Base-by-base conservation (phyloP, 2,329 filamentous ascomycete species). In the Cladosporium sphaerospermum region DNA sequence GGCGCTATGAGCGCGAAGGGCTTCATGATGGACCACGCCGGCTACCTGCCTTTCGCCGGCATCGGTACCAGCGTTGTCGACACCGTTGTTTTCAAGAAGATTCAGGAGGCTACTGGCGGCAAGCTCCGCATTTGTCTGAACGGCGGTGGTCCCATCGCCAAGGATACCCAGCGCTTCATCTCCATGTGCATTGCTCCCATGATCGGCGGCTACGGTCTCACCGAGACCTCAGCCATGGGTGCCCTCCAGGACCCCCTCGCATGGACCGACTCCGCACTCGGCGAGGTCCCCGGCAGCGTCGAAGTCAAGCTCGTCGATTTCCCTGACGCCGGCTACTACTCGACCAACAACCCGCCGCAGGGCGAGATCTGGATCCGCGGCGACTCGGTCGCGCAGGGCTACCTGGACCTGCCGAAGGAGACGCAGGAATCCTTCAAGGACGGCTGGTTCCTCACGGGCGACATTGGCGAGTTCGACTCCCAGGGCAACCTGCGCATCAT, bases 401-500 rank as follows among this genome's bases (percentile, higher is more conserved):
- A 97, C 73, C 91, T 85, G 67, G 78, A 95, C 56, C 88, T 96
- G 67, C 84, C 88, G 13, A 83, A 92, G 62, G 91, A 96, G 74
- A 96, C 89, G 36, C 70, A 75, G 64, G 86, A 86, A 67, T 79
- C 86, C 4, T 80, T 92, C 58, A 90, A 88, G 1, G 70, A 82
- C 3, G 89, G 89, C 46, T 97, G 93, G 93, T 97, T 97, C 81
- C 92, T 87, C 79, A 95, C 90, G 13, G 92, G 92, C 56, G 92
- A 97, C 65, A 93, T 97, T 69, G 92, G 92, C 64, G 88, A 96
- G 69, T 93, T 92, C 64, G 85, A 92, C 70, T 68, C 75, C 42
- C 78, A 85, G 57, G 92, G 92, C 41, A 88, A 95, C 69, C 73
- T 97, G 60, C 82, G 79, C 62, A 85, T 97, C 68, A 91, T 97